Evolutionary conservation across 225 moss, liverwort and hornwort genomes (phyloP), one percentile per base, ranked within the genome.

Genomic region (Pleurozium schreberi): DNA sequence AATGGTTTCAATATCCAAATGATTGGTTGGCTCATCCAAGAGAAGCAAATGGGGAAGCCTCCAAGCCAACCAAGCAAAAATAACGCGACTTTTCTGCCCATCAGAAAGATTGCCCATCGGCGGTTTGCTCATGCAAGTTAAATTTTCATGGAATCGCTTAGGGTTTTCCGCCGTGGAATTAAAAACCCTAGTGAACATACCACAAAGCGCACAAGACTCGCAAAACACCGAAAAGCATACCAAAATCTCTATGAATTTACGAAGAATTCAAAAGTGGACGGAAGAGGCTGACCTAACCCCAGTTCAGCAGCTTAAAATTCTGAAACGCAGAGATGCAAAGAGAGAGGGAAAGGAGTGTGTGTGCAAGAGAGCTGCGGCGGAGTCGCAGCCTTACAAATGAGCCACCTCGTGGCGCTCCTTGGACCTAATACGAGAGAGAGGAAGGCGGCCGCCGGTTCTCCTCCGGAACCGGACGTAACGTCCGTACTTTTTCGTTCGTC

Each of bases 11-110:
- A 97, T 97, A 82, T 97, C 97, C 85, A 97, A 90, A 93, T 97
- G 97, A 69, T 97, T 97, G n/a, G 97, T 97, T 16, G 97, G 97
- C 88, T 97, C 97, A 84, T 97, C 97, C 57, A 97, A 87, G 43
- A 97, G 89, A 15, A 97, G 90, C 10, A 97, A 74, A 82, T 97
- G 97, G 45, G 97, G 97, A 62, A 95, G 93, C 75, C 96, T 95
- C 97, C 97, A 97, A 9, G 97, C 97, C 86, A 97, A 75, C 97
- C 97, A 97, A 11, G 97, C 97, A 88, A 97, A 97, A 53, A 97
- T 96, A 18, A 97, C 96, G 62, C 97, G 90, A 84, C 97, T 97
- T 64, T 96, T 97, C 85, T 97, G 97, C 14, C 97, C 97, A 86
- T 97, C 97, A 8, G 97, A 97, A 16, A 97, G 95, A 68, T 97